Conservation (phyloP, 352 stramenopile species). For the Phytophthora colocasiae region DNA sequence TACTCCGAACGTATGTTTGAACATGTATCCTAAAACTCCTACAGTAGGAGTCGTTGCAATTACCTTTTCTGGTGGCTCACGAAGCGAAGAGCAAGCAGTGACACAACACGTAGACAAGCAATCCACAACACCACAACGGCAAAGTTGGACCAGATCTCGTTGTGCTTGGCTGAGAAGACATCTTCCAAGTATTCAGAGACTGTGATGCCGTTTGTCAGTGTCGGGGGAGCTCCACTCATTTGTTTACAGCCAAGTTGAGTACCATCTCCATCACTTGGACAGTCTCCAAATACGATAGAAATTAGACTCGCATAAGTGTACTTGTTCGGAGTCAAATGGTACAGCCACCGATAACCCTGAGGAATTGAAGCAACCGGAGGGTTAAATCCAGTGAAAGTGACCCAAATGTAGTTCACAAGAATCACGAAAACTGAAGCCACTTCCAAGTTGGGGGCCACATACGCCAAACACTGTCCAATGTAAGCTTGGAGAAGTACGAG, state of each 20-base stretch:
- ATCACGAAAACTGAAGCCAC: conserved; percentile 18
- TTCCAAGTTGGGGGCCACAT: conserved; percentile 16
- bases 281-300: conserved; percentile 21
- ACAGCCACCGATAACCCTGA: conserved; percentile 17
- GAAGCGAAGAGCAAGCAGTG: conserved; percentile 50
- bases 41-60: no score
- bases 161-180: conserved; percentile 18
- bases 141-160: conserved; percentile 32
- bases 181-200: conserved; percentile 48
- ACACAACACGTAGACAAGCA: conserved; percentile 79
- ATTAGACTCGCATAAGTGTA: conserved; percentile 19
- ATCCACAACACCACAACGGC: conserved; percentile 3
- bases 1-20: no score
- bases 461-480: conserved; percentile 41
- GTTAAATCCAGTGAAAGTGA: conserved; percentile 22
- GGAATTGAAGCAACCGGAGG: conserved; percentile 9
- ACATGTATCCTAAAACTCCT: no score
- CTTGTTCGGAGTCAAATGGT: conserved; percentile 17
- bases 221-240: conserved; percentile 15
- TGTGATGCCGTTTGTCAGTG: conserved; percentile 5
- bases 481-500: conserved; percentile 20
- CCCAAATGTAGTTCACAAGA: conserved; percentile 13
- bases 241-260: conserved; percentile 6
- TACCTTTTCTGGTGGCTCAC: conserved; percentile 25
- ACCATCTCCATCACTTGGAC: conserved; percentile 1